Evolutionary conservation across 169 alveolate genomes (phyloP).

Genomic region (Eimeria necatrix): DNA sequence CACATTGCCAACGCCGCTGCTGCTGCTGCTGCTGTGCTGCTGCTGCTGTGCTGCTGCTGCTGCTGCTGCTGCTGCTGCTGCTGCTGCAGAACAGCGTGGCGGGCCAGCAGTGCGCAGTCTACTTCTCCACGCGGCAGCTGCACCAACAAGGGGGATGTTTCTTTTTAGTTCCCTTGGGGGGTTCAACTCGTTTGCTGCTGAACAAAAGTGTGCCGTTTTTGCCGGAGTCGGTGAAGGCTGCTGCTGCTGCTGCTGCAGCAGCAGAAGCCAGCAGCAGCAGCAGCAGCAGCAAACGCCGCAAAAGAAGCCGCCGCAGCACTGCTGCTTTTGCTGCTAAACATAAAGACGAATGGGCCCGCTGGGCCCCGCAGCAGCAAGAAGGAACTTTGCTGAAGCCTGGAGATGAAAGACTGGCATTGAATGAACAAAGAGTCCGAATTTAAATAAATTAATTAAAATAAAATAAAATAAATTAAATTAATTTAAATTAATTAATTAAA

Average conservation of each 20-base stretch:
- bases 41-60: neutral
- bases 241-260: too few species aligned
- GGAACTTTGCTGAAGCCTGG: slow-evolving; percentile 57
- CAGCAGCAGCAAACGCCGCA: too few species aligned
- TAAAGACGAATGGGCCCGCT: neutral
- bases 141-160: slow-evolving; percentile 80
- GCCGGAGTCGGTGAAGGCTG: neutral
- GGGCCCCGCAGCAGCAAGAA: slow-evolving; percentile 38
- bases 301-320: neutral
- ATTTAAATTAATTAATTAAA: too few species aligned
- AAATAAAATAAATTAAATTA: too few species aligned
- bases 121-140: slow-evolving; percentile 62
- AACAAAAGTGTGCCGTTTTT: slow-evolving; percentile 68
- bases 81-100: slow-evolving; percentile 23
- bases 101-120: slow-evolving; percentile 76
- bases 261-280: too few species aligned
- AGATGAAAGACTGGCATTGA: slow-evolving; percentile 69
- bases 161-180: slow-evolving; percentile 67
- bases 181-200: slow-evolving; percentile 46
- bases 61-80: neutral
- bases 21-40: too few species aligned
- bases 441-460: neutral
- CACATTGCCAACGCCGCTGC: too few species aligned
- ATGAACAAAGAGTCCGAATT: slow-evolving; percentile 26
- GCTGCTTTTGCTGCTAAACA: neutral